Percentiles rank a stretch among this genome's conserved stretches.
Evolutionary conservation across 2,329 filamentous ascomycete species (phyloP).

Genomic region (Aureobasidium subglaciale): DNA sequence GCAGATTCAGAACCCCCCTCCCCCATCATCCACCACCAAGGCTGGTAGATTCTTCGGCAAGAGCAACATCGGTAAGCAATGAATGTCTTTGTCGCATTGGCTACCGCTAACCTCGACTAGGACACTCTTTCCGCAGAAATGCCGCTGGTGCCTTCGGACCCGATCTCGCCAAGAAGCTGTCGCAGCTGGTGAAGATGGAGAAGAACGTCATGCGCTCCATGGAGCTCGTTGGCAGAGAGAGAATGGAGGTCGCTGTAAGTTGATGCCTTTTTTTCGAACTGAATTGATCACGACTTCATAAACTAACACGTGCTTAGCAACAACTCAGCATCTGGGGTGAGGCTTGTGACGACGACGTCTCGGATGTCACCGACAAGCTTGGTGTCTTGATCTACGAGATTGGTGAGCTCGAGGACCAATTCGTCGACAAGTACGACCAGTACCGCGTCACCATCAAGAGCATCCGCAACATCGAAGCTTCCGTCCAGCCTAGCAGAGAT

Average conservation of each 20-base stretch:
- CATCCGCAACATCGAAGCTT: slow-evolving; percentile 97
- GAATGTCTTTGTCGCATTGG: not conserved
- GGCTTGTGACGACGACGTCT: slow-evolving; percentile 91
- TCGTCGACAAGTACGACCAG: slow-evolving; percentile 97
- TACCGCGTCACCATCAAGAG: slow-evolving; percentile 99
- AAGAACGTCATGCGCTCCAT: slow-evolving; percentile 99
- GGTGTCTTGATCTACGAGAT: slow-evolving; percentile 98
- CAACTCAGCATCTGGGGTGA: slow-evolving; percentile 99
- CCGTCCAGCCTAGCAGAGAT: slow-evolving; percentile 94
- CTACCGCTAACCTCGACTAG: slow-evolving; percentile 31
- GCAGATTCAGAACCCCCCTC: slow-evolving; percentile 83
- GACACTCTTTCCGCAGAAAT: slow-evolving; percentile 65
- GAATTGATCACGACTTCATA: not conserved
- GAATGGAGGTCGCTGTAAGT: slow-evolving; percentile 96
- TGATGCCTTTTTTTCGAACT: not conserved
- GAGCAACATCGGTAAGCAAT: slow-evolving; percentile 62
- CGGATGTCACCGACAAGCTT: slow-evolving; percentile 97
- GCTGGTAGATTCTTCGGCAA: slow-evolving; percentile 81
- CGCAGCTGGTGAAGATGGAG: slow-evolving; percentile 99
- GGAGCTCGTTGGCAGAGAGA: slow-evolving; percentile 88
- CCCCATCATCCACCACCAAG: slow-evolving; percentile 87
- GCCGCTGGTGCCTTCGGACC: slow-evolving; percentile 71
- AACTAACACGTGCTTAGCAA: slow-evolving; percentile 54
- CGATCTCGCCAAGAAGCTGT: slow-evolving; percentile 94
- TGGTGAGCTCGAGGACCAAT: slow-evolving; percentile 95